Evolutionary conservation across 345 rosid genomes (phyloP).

Genomic region (Gossypium sturtianum): DNA sequence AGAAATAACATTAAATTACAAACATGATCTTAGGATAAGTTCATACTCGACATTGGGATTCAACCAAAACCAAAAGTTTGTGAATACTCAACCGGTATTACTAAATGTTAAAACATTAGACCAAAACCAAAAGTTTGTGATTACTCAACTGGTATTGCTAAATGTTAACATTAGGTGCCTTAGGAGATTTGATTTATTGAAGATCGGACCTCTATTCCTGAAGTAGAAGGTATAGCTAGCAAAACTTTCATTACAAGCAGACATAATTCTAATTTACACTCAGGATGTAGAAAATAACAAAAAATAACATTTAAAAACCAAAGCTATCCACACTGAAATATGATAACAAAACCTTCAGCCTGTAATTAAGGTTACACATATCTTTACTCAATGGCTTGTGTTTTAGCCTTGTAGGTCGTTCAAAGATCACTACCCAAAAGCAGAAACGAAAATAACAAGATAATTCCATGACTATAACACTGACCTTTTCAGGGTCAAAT

Average conservation of each 20-base stretch:
- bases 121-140: background rate
- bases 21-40: background rate
- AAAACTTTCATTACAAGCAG: background rate
- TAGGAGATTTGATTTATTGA: background rate
- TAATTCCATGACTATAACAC: background rate
- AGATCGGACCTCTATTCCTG: background rate
- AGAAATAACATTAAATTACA: background rate
- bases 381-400: background rate
- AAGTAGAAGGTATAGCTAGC: background rate
- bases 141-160: background rate
- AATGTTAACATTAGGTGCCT: background rate
- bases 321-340: background rate
- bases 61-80: too few species aligned
- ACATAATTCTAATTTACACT: background rate
- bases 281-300: background rate
- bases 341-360: background rate
- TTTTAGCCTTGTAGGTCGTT: background rate
- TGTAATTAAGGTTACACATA: background rate
- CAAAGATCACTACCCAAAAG: background rate
- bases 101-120: background rate
- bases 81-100: too few species aligned
- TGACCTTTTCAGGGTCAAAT: constrained; percentile 69
- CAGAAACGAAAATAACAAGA: background rate
- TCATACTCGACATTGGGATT: too few species aligned
- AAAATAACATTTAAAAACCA: background rate